Evolutionary conservation across 2,329 filamentous ascomycete species (phyloP).

Genomic region (Pyricularia grisea): DNA sequence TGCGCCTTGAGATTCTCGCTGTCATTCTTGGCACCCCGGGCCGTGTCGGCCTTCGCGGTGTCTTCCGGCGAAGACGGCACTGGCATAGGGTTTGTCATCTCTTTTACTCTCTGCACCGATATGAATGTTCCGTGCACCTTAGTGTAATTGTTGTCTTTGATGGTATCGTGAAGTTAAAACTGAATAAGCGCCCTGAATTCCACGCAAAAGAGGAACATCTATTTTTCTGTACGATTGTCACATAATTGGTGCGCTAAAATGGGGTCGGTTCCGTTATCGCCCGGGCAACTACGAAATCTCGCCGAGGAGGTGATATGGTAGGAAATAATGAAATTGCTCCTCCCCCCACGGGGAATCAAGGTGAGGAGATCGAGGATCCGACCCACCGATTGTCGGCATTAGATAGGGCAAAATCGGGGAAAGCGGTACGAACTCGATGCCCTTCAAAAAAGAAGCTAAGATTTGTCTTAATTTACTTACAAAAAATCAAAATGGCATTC

Average conservation of each 20-base stretch:
- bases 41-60: not conserved
- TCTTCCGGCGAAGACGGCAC: not conserved
- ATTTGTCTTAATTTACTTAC: too few species aligned
- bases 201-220: too few species aligned
- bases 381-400: not conserved
- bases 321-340: not conserved
- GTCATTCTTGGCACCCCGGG: not conserved
- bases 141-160: too few species aligned
- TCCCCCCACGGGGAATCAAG: not conserved
- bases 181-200: too few species aligned
- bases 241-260: not conserved
- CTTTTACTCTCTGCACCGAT: not conserved
- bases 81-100: not conserved
- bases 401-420: not conserved
- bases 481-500: too few species aligned
- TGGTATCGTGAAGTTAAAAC: too few species aligned
- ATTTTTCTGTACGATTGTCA: not conserved
- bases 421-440: not conserved
- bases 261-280: too few species aligned
- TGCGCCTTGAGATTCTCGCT: not conserved
- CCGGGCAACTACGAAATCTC: too few species aligned
- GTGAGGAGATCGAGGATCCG: not conserved
- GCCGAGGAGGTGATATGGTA: too few species aligned
- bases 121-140: not conserved
- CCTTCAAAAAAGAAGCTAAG: not conserved